phyloP scores from a whole-genome alignment of 2,329 filamentous ascomycete species.

The Davidsoniella virescens region DNA sequence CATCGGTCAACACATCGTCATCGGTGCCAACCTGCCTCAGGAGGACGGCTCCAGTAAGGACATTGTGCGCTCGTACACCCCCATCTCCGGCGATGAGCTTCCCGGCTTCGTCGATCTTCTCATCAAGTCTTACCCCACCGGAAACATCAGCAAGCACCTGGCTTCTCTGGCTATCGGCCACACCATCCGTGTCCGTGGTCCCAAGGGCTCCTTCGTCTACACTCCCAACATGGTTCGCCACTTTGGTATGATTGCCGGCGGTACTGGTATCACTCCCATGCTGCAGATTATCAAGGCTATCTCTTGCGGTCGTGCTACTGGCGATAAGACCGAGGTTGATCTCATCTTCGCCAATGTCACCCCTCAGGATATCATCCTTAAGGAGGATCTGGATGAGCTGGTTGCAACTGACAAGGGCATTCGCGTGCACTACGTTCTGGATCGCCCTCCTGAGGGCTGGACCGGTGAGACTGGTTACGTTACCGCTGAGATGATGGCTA shows the following conservation, averaged over 20 bases:
- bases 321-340: constrained; percentile 78
- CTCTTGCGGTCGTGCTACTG: constrained; percentile 59
- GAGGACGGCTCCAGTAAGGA: constrained; percentile 61
- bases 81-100: constrained; percentile 77
- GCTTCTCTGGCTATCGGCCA: constrained; percentile 69
- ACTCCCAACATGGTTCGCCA: constrained; percentile 89
- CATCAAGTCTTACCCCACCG: constrained; percentile 94
- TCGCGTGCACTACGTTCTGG: constrained; percentile 85
- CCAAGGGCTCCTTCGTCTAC: constrained; percentile 97
- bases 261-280: constrained; percentile 97
- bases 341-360: constrained; percentile 97
- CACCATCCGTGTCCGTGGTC: constrained; percentile 77
- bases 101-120: constrained; percentile 89
- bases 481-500: constrained; percentile 83
- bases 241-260: constrained; percentile 96
- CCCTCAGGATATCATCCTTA: constrained; percentile 77
- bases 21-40: constrained; percentile 58
- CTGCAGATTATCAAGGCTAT: constrained; percentile 89
- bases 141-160: constrained; percentile 93
- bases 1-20: constrained; percentile 97
- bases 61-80: constrained; percentile 81
- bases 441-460: constrained; percentile 89
- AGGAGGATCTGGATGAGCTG: constrained; percentile 75
- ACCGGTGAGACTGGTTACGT: constrained; percentile 87
- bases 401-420: constrained; percentile 64